Base-by-base conservation (phyloP, 2,329 filamentous ascomycete species). In the Hansfordia pulvinata region DNA sequence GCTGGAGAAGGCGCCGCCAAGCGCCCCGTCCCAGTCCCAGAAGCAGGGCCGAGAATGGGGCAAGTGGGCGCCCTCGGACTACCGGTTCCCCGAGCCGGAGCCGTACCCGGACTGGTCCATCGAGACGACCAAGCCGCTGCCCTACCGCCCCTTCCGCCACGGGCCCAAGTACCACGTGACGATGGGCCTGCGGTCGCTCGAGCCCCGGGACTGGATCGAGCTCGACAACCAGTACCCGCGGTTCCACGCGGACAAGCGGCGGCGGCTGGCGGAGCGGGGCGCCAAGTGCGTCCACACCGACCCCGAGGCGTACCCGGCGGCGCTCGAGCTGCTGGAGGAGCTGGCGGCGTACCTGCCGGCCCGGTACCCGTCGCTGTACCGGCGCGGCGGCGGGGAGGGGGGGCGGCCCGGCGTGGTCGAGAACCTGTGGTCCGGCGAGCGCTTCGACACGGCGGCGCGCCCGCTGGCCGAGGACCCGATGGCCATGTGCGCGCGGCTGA, bases 191-290 rank as follows among this genome's bases (percentile, higher is more conserved):
- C 66, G 80, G n/a, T 67, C 60, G 7, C 65, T 82, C 54, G 59
- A 69, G 17, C 74, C 70, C 51, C 66, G 77, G 28, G 74, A 84
- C 30, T 86, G 81, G 81, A 84, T 88, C 42, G 80, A 92, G 51
- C 66, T 92, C 15, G 84, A 92, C 52, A 86, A 79, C 43, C 66
- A 86, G 24, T 92, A 71, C 46, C 63, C 73, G 1, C 69, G 67
- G 28, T 92, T 64, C 46, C 81, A 92, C 50, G 63, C 62, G 17
- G 68, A 77, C 36, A 92, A 92, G 51, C 62, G 66, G 2, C 54
- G 56, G 10, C 69, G 83, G 1, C 80, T 92, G 25, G 41, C 46
- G 10, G 70, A 81, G 35, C 66, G 82, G 0, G 78, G 72, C 1
- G 34, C 50, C 0, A 80, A 77, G 47, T 83, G 78, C 53, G 76